A percentile compares a stretch with the other conserved stretches of the same genome.
Conservation (phyloP, 495 filamentous ascomycete genomes). For the Aspergillus wentii region DNA sequence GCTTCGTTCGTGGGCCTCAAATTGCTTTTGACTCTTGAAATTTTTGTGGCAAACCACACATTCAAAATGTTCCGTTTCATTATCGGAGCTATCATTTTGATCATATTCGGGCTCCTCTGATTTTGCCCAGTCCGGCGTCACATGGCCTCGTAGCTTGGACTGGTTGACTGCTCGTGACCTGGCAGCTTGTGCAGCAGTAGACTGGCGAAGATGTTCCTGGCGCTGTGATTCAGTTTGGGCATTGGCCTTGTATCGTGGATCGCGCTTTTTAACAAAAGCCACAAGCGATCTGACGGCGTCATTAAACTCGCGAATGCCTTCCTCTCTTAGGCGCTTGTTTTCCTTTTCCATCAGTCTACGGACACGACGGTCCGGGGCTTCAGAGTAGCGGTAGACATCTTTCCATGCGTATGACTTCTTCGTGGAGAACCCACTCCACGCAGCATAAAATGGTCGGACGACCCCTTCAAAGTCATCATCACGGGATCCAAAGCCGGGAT, state of each 20-base stretch:
- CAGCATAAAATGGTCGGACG: conserved; percentile 75
- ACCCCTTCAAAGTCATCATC: conserved; percentile 63
- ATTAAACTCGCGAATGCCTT: conserved; percentile 83
- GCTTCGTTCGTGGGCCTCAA: conserved; percentile 89
- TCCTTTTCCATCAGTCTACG: conserved; percentile 92
- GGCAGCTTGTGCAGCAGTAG: conserved; percentile 78
- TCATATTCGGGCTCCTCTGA: conserved; percentile 50
- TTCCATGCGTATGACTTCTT: conserved; percentile 85
- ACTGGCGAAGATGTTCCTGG: conserved; percentile 72
- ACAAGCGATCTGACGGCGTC: conserved; percentile 86
- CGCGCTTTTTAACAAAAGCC: conserved; percentile 85
- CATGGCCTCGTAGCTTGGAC: conserved; percentile 60
- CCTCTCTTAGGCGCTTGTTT: conserved; percentile 81
- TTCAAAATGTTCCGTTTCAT: conserved; percentile 61
- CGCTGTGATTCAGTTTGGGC: conserved; percentile 72
- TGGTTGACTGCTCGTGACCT: conserved; percentile 75
- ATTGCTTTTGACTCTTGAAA: conserved; percentile 93
- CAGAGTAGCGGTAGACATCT: conserved; percentile 72
- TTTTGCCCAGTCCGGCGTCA: conserved; percentile 75
- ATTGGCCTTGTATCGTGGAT: conserved; percentile 72
- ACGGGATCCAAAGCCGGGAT: conserved; percentile 74
- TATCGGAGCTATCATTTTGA: conserved; percentile 52
- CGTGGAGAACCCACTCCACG: conserved; percentile 79
- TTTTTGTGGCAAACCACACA: conserved; percentile 88
- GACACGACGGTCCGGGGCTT: conserved; percentile 80